Conservation (phyloP, 129 eudicot species). For the Saussurea involucrata region DNA sequence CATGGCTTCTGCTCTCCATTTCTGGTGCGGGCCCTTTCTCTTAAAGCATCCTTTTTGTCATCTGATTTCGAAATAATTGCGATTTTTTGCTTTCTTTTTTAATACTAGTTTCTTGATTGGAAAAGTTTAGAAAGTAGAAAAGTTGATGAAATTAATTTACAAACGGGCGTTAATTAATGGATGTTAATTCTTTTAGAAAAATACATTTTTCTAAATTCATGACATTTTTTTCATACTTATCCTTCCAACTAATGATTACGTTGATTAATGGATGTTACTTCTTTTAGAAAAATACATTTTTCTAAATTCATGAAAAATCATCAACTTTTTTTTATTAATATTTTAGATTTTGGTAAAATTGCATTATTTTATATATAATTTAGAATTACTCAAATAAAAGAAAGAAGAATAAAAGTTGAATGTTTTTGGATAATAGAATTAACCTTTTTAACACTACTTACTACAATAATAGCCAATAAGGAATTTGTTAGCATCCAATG, state of each 20-base stretch:
- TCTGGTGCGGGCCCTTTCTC: conserved; percentile 20
- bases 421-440: background rate
- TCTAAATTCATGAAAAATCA: background rate
- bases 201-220: too few species aligned
- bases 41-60: background rate
- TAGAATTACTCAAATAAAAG: background rate
- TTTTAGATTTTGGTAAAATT: background rate
- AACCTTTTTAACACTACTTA: too few species aligned
- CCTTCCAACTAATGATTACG: conserved; percentile 1
- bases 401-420: background rate
- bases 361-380: background rate
- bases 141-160: background rate
- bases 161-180: background rate
- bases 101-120: conserved; percentile 7
- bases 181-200: background rate
- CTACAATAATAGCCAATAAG: background rate
- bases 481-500: conserved; percentile 18
- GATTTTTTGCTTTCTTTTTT: background rate
- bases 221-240: background rate
- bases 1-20: conserved; percentile 37
- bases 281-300: background rate
- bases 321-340: background rate
- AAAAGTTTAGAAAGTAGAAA: conserved; percentile 10
- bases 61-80: background rate
- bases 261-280: background rate